Conservation (phyloP, 192 early-diverging fungal species). For the Umbelopsis vinacea region DNA sequence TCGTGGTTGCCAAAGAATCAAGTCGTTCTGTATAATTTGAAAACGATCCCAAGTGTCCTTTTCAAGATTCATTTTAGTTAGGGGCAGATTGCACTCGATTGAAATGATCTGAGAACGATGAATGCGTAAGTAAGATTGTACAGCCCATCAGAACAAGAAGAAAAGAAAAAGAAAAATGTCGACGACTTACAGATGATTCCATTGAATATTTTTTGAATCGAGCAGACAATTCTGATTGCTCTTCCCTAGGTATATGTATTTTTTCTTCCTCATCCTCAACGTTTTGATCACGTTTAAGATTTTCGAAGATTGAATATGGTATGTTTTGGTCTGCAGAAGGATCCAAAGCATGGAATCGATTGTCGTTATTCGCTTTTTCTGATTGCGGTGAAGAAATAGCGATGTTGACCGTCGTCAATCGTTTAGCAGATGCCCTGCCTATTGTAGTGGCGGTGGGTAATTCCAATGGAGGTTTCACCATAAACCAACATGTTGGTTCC, state of each 20-base stretch:
- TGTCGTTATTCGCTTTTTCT: background rate
- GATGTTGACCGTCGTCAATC: background rate
- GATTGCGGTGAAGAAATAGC: background rate
- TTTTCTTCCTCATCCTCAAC: conserved; percentile 51
- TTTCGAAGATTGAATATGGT: conserved; percentile 37
- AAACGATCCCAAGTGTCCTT: conserved; percentile 46
- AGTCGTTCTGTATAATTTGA: conserved; percentile 48
- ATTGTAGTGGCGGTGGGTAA: background rate
- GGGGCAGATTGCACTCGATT: conserved; percentile 47
- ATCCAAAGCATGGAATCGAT: background rate
- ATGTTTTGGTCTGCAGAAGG: background rate
- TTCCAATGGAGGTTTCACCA: conserved; percentile 24
- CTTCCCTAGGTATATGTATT: conserved; percentile 51
- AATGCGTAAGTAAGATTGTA: background rate
- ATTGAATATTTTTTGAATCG: conserved; percentile 60
- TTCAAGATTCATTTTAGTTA: conserved; percentile 34
- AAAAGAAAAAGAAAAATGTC: background rate
- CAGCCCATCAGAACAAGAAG: background rate
- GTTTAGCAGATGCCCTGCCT: background rate
- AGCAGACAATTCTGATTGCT: conserved; percentile 58
- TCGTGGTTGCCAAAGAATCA: conserved; percentile 47
- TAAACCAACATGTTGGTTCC: conserved; percentile 37
- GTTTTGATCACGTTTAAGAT: conserved; percentile 39
- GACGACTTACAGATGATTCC: conserved; percentile 58
- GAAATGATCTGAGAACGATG: conserved; percentile 40